A percentile compares a stretch with the other conserved stretches of the same genome.
Conservation (phyloP, 257 asterid species). For the Solanum medicagineum region DNA sequence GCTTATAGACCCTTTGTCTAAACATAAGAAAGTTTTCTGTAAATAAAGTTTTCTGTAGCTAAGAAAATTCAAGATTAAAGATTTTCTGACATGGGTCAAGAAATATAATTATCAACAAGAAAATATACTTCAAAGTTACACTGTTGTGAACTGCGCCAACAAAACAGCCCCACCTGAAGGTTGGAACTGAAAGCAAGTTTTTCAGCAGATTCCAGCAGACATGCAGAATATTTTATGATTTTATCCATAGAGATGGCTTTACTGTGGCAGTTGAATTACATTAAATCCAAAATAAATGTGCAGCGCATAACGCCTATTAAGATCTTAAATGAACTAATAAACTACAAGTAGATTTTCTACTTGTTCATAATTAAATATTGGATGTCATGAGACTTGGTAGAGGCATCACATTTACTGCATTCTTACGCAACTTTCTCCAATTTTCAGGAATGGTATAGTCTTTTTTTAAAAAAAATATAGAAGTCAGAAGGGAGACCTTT, state of each 20-base stretch:
- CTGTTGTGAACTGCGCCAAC: not conserved
- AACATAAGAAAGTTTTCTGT: not conserved
- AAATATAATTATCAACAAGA: not conserved
- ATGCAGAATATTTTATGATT: not conserved
- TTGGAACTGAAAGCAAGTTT: not conserved
- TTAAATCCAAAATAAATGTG: not conserved
- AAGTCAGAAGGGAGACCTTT: constrained; percentile 38
- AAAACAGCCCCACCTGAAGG: not conserved
- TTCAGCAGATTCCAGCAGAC: not conserved
- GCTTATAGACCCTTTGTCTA: not conserved
- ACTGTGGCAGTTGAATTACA: not conserved
- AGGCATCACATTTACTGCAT: not conserved
- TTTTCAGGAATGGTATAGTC: not conserved
- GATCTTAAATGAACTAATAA: not conserved
- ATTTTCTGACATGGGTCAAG: not conserved
- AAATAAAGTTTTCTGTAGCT: not conserved
- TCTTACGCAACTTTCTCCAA: not conserved
- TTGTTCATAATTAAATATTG: not conserved
- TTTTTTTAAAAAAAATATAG: not conserved
- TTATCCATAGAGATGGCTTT: not conserved
- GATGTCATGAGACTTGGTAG: not conserved
- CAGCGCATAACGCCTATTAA: not conserved
- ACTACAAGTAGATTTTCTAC: not conserved
- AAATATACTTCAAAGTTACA: not conserved
- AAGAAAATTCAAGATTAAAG: not conserved